A percentile compares a stretch with the other conserved stretches of the same genome.
Conservation (phyloP, 352 stramenopile species). For the Globisporangium nunn region DNA sequence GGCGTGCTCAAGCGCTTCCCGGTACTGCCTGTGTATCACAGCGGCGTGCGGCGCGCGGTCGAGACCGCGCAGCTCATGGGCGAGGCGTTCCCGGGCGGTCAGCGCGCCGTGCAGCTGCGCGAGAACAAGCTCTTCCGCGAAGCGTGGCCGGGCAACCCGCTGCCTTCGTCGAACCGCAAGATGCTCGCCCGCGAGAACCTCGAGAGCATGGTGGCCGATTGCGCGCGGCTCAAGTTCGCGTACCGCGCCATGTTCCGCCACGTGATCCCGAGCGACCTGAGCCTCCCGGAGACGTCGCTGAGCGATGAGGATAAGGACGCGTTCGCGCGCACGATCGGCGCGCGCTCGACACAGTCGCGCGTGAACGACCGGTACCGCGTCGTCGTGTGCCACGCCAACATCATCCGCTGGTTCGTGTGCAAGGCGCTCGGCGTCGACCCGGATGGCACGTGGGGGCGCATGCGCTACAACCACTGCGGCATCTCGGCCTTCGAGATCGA, state of each 20-base stretch:
- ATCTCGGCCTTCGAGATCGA: conserved; percentile 58
- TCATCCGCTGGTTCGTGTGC: conserved; percentile 71
- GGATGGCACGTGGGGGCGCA: conserved; percentile 59
- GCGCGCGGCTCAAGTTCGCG: conserved; percentile 47
- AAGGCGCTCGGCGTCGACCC: conserved; percentile 54
- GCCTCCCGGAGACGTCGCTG: conserved; percentile 16
- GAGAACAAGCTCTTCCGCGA: conserved; percentile 71
- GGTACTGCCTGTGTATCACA: conserved; percentile 54
- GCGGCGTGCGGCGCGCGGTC: conserved; percentile 35
- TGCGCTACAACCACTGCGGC: conserved; percentile 66
- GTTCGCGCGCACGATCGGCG: conserved; percentile 26
- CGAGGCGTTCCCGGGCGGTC: conserved; percentile 29
- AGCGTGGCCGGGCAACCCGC: conserved; percentile 54
- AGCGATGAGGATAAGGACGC: conserved; percentile 19
- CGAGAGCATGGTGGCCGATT: conserved; percentile 70
- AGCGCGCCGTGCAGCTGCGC: conserved; percentile 23
- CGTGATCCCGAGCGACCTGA: conserved; percentile 50
- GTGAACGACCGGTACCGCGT: conserved; percentile 42
- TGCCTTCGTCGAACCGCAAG: conserved; percentile 59
- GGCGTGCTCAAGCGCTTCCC: conserved; percentile 51
- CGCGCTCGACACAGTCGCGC: conserved; percentile 24
- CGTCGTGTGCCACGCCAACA: conserved; percentile 62
- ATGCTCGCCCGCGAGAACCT: conserved; percentile 57
- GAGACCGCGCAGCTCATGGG: conserved; percentile 47
- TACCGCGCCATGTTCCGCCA: conserved; percentile 68